Evolutionary conservation across 2,329 filamentous ascomycete species (phyloP).

Genomic region (Macrophomina pseudophaseolina): DNA sequence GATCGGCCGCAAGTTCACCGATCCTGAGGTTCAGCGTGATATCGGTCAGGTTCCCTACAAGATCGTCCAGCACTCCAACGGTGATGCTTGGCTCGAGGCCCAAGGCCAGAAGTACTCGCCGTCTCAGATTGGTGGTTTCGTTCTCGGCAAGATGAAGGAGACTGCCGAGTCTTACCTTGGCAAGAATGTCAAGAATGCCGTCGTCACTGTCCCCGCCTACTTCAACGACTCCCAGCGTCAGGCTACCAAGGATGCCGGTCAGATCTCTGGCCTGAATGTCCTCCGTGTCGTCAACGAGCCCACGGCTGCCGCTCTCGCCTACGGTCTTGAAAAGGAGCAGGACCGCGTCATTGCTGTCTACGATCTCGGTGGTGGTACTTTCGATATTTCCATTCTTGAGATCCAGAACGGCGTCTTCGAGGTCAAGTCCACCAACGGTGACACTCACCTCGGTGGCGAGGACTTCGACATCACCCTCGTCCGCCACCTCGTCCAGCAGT

Average conservation of each 20-base stretch:
- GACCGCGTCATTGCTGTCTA: constrained; percentile 93
- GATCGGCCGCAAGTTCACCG: constrained; percentile 96
- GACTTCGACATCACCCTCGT: constrained; percentile 97
- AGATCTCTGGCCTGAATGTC: constrained; percentile 94
- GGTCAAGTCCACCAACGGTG: constrained; percentile 99
- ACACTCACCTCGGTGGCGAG: constrained; percentile 97
- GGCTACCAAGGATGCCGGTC: constrained; percentile 96
- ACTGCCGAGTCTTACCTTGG: constrained; percentile 92
- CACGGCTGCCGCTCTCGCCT: constrained; percentile 92
- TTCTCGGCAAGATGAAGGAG: constrained; percentile 99
- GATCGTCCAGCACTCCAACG: constrained; percentile 96
- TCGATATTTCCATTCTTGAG: constrained; percentile 97
- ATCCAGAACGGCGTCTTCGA: constrained; percentile 98
- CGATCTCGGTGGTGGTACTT: constrained; percentile 97
- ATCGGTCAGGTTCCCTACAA: constrained; percentile 98
- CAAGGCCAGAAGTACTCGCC: constrained; percentile 96
- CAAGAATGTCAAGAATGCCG: constrained; percentile 91
- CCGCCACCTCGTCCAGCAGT: constrained; percentile 89
- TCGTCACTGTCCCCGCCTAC: constrained; percentile 96
- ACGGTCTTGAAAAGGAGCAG: constrained; percentile 92
- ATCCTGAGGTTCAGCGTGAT: constrained; percentile 91
- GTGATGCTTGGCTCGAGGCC: constrained; percentile 94
- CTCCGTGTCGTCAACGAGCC: constrained; percentile 98
- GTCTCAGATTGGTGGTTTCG: constrained; percentile 96
- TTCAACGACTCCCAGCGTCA: constrained; percentile 99